Base-by-base conservation (phyloP, 2,329 filamentous ascomycete genomes). In the Atkinsonella texensis region DNA sequence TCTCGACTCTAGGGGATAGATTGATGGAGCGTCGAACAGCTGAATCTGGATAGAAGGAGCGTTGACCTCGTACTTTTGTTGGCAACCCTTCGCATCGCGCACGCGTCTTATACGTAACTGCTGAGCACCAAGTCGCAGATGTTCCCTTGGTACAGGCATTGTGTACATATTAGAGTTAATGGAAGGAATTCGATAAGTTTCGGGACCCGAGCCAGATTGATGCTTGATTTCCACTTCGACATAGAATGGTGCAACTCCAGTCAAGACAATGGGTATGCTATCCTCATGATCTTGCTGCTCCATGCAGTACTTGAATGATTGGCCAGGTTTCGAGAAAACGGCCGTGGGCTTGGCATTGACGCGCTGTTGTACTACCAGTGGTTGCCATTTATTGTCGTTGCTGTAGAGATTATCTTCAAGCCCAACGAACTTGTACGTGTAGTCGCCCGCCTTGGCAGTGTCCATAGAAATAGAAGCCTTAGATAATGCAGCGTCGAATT, bases 201-300 rank as follows among this genome's bases (percentile, higher is more conserved):
- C 90, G 0, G 89, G 83, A 56, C 84, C 83, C 10, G 82, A 80
- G 28, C 83, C 86, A 50, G 87, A 85, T 62, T 94, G 86, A 61
- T 97, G 91, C 70, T 90, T 95, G 68, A 98, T 88, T 62, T 91
- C 89, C 23, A 97, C 78, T 65, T 97, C 93, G 4, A 98, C 74
- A 46, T 84, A 84, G 71, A 98, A 98, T 0, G 93, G 93, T 7
- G 91, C 81, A 15, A 84, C 74, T 40, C 93, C 93, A 53, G 85
- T 85, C 17, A 98, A 76, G 2, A 80, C 83, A 53, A 98, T 85
- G 0, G 91, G 90, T 51, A 98, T 95, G 41, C 80, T 82, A 62
- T 98, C 90, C 60, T 94, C 88, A 33, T 83, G 81, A 50, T 81
- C 81, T 48, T 85, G 79, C 60, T 95, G 88, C 46, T 89, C 83